Evolutionary conservation across 768 basidiomycete genomes (phyloP).

Genomic region (Russula compacta): DNA sequence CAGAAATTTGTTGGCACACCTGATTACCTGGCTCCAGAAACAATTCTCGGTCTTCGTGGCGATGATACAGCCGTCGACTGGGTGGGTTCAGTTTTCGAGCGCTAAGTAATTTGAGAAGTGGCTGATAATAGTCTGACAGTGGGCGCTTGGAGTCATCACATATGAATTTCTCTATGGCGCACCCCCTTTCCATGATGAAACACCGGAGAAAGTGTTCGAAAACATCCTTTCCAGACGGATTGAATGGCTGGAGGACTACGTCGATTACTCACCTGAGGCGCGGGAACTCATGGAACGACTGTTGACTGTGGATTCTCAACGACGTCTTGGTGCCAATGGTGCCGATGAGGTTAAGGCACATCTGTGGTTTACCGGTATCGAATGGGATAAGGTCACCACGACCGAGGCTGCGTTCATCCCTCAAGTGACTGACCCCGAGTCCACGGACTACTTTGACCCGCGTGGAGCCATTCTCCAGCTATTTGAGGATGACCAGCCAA

Average conservation of each 20-base stretch:
- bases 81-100: conserved; percentile 43
- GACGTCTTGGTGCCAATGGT: conserved; percentile 77
- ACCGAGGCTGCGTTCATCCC: conserved; percentile 93
- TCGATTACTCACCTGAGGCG: conserved; percentile 78
- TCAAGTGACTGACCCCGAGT: conserved; percentile 90
- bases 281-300: conserved; percentile 85
- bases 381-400: conserved; percentile 87
- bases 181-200: conserved; percentile 96
- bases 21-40: conserved; percentile 94
- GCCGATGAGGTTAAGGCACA: conserved; percentile 91
- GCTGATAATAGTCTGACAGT: conserved; percentile 41
- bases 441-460: conserved; percentile 99
- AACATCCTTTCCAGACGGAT: conserved; percentile 92
- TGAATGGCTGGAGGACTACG: conserved; percentile 93
- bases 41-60: conserved; percentile 87
- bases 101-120: background rate
- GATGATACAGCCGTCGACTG: conserved; percentile 97
- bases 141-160: conserved; percentile 96
- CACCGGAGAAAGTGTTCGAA: conserved; percentile 95
- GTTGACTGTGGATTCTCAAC: conserved; percentile 68
- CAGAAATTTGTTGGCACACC: conserved; percentile 97
- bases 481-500: conserved; percentile 82
- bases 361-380: conserved; percentile 81
- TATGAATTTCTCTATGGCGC: conserved; percentile 97
- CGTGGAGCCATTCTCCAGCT: conserved; percentile 85